phyloP scores from a whole-genome alignment of 345 rosid species.

The Populus davidiana region DNA sequence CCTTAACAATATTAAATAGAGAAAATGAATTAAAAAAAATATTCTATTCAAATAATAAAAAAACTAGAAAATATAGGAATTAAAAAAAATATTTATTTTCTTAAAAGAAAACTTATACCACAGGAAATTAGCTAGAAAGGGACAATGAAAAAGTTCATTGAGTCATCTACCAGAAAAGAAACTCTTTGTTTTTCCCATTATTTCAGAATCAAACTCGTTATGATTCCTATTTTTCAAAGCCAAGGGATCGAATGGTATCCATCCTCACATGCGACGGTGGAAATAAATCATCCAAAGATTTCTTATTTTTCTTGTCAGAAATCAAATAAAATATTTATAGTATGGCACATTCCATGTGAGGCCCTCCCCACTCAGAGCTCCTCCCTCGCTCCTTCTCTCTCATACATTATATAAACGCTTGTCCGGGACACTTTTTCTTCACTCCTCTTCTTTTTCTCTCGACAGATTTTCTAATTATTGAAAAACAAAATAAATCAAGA shows the following conservation, averaged over 20 bases:
- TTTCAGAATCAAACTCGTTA: constrained; percentile 24
- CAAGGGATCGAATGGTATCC: constrained; percentile 7
- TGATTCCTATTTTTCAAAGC: constrained; percentile 27
- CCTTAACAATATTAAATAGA: no score
- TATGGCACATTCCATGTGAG: constrained; percentile 28
- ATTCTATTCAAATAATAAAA: no score
- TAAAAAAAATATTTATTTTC: no score
- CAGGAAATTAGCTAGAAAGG: background rate
- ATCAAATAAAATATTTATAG: background rate
- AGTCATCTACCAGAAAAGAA: background rate
- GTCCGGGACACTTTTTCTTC: constrained; percentile 22
- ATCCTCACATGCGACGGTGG: constrained; percentile 29
- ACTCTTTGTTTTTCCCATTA: constrained; percentile 6
- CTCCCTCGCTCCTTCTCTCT: background rate
- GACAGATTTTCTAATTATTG: background rate
- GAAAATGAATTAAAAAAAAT: no score
- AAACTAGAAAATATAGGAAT: no score
- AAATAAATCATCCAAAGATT: constrained; percentile 13
- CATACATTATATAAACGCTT: constrained; percentile 20
- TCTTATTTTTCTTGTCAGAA: constrained; percentile 1
- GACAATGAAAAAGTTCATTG: background rate
- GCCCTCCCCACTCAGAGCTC: background rate
- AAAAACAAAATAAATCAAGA: constrained; percentile 20
- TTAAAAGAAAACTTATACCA: no score
- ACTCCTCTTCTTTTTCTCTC: constrained; percentile 14